Conservation (phyloP, 2,329 filamentous ascomycete species). For the Emmonsiellopsis sp. region DNA sequence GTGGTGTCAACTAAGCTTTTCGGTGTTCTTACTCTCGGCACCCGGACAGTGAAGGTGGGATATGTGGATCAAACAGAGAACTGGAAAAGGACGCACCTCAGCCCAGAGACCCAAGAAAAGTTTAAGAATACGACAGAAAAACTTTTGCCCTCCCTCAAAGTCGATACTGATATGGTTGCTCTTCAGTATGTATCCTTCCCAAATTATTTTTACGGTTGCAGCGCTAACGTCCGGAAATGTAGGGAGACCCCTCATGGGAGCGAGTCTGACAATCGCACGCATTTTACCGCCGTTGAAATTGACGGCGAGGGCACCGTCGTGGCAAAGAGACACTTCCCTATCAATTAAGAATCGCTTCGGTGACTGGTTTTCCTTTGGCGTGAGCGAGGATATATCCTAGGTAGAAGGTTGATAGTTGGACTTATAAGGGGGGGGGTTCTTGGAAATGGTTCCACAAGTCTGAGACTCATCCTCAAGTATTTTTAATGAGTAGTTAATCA, state of each 20-base stretch:
- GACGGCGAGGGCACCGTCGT: not conserved
- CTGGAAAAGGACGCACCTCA: not conserved
- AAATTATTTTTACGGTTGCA: not conserved
- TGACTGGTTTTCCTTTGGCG: not conserved
- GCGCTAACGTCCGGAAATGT: not conserved
- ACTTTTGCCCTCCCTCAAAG: not conserved
- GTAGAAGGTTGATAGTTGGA: too few species aligned
- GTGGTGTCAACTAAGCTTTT: too few species aligned
- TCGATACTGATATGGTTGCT: not conserved
- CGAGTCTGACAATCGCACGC: not conserved
- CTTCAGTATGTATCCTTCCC: not conserved
- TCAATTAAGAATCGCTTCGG: not conserved
- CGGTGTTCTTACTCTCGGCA: not conserved
- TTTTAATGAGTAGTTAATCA: too few species aligned
- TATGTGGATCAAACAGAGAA: not conserved
- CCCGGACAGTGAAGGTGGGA: not conserved
- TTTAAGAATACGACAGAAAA: not conserved
- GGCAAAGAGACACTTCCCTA: too few species aligned
- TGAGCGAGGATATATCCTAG: slow-evolving; percentile 8
- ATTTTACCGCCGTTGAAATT: not conserved
- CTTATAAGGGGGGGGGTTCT: too few species aligned
- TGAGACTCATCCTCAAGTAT: too few species aligned
- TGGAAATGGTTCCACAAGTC: too few species aligned
- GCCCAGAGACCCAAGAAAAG: not conserved
- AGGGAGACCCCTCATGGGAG: not conserved